These are phyloP conservation scores for Coemansia sp. DNA, from an alignment of 192 early-diverging fungal genomes.

Conservation along the genomic window DNA sequence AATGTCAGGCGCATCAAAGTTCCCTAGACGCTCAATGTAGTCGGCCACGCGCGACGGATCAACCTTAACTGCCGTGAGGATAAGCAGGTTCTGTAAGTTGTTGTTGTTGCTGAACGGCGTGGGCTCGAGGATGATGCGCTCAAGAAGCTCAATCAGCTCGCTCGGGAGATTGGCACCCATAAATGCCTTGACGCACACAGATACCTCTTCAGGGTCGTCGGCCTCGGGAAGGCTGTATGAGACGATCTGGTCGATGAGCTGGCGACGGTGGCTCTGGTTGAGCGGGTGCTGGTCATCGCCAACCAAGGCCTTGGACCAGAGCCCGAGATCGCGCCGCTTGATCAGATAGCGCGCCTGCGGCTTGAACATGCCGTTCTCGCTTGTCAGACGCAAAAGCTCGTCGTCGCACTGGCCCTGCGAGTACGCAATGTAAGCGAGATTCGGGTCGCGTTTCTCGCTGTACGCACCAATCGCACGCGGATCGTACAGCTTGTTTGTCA, in stretches of 20 bases:
- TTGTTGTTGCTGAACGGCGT: conserved; percentile 93
- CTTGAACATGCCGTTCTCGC: conserved; percentile 99
- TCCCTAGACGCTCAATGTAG: conserved; percentile 91
- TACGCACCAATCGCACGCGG: conserved; percentile 93
- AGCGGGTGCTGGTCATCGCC: conserved; percentile 68
- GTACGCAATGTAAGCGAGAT: conserved; percentile 93
- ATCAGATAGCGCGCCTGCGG: conserved; percentile 97
- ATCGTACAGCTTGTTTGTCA: conserved; percentile 74
- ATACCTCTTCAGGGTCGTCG: conserved; percentile 96
- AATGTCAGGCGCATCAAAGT: conserved; percentile 97
- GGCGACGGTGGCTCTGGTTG: conserved; percentile 69
- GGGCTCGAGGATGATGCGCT: conserved; percentile 93
- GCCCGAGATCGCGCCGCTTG: conserved; percentile 74
- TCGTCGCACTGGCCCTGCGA: conserved; percentile 92
- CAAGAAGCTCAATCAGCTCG: conserved; percentile 95
- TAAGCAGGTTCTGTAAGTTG: conserved; percentile 96
- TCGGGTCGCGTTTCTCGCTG: conserved; percentile 98
- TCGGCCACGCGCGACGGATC: conserved; percentile 92
- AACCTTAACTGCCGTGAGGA: conserved; percentile 96
- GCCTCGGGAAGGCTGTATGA: conserved; percentile 91
- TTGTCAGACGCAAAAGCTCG: conserved; percentile 94
- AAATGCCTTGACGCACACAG: conserved; percentile 96
- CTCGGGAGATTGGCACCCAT: conserved; percentile 95
- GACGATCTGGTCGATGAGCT: conserved; percentile 92
- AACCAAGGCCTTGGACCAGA: conserved; percentile 83